Evolutionary conservation across 495 filamentous ascomycete genomes (phyloP), one percentile per base, ranked within the genome.

Genomic region (Acidomyces sp.): DNA sequence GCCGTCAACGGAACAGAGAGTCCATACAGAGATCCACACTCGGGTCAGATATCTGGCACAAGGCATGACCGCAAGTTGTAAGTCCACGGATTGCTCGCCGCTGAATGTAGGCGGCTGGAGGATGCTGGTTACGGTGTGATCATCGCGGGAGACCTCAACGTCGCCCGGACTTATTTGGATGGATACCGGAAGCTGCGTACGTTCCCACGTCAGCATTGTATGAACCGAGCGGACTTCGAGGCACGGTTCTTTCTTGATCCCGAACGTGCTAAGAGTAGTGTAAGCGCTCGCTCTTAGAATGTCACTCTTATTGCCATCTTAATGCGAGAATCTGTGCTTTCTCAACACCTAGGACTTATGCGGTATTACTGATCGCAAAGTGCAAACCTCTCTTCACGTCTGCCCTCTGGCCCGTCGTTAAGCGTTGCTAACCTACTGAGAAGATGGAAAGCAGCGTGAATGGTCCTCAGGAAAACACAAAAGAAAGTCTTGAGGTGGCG

Each of bases 1-100:
- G 66, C 65, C 27, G 59, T 68, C 23, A 73, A 72, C 45, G 70
- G 70, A 13, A 73, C 70, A 2, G 43, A 56, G 1, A 56, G 60
- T 29, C 56, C 64, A 5, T 71, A 71, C 51, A 56, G 57, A 7
- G 46, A 51, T 13, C 58, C 65, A 0, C 3, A 20, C 0, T 66
- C 59, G 0, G 70, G 70, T 7, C 38, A 39, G n/a, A 48, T 61
- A 0, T 18, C 41, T 20, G 64, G 67, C 0, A 66, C 63, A 0
- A 49, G 70, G 1, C 69, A 74, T 49, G 63, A 67, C 34, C 48
- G 57, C n/a, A 72, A 73, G 48, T 55, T 63, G 0, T 37, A 26
- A 3, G 70, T 74, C 39, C 67, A 74, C 34, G 31, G 37, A 0
- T 49, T 49, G 1, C 59, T 73, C 18, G 45, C 54, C 6, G 37